A percentile compares a stretch with the other conserved stretches of the same genome.
Evolutionary conservation across 306 rosid species (phyloP).

Genomic region (Vigna nakashimae): DNA sequence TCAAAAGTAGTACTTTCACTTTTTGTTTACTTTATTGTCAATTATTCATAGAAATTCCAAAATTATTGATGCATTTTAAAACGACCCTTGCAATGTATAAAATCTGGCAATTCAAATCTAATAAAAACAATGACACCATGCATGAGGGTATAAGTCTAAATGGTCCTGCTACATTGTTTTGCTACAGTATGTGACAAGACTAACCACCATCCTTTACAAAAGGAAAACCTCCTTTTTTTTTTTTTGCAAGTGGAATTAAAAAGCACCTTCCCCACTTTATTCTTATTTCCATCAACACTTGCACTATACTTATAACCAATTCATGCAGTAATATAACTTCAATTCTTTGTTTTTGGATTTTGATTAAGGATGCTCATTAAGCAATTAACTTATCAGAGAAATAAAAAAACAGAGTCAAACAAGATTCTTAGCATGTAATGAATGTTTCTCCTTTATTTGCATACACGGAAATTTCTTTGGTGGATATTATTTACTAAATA

Average conservation of each 20-base stretch:
- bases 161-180: slow-evolving; percentile 44
- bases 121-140: slow-evolving; percentile 31
- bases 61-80: slow-evolving; percentile 37
- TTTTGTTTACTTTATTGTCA: slow-evolving; percentile 41
- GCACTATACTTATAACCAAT: slow-evolving; percentile 22
- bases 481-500: background rate
- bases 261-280: slow-evolving; percentile 61
- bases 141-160: slow-evolving; percentile 33
- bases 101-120: background rate
- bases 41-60: slow-evolving; percentile 37
- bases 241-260: slow-evolving; percentile 54
- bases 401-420: background rate
- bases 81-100: slow-evolving; percentile 32
- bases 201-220: slow-evolving; percentile 53
- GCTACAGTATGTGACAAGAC: slow-evolving; percentile 55
- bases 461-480: background rate
- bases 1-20: slow-evolving; percentile 29
- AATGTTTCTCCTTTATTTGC: background rate
- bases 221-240: slow-evolving; percentile 45
- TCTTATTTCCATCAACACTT: slow-evolving; percentile 57
- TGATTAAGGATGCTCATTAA: background rate
- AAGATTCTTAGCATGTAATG: too few relatives aligned
- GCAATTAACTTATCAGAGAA: slow-evolving; percentile 6
- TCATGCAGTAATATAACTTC: background rate
- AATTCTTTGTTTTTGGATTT: slow-evolving; percentile 23